phyloP scores from a whole-genome alignment of 768 basidiomycete genomes.

The Rhodotorula babjevae region DNA sequence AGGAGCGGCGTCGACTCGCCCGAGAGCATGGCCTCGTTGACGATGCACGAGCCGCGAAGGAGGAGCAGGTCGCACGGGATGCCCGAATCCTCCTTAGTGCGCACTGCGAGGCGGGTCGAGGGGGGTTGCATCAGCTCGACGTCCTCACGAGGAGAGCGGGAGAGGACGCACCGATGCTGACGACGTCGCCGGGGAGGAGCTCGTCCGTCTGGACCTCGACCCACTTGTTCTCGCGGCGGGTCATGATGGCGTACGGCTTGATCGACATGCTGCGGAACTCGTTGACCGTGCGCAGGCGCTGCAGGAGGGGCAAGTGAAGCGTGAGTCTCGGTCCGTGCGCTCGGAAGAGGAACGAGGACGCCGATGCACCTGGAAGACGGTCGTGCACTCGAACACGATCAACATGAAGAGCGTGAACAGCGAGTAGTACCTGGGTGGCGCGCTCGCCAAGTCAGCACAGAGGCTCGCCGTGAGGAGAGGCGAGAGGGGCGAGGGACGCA shows the following conservation, averaged over 20 bases:
- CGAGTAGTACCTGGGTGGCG: constrained; percentile 65
- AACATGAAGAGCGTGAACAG: constrained; percentile 98
- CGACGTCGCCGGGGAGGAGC: constrained; percentile 84
- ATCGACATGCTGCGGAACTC: constrained; percentile 98
- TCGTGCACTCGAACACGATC: constrained; percentile 95
- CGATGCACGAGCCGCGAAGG: constrained; percentile 86
- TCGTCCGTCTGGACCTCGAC: constrained; percentile 71
- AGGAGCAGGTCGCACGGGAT: constrained; percentile 91
- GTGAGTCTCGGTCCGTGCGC: too few species aligned
- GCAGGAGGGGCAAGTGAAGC: not conserved
- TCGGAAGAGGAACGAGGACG: not conserved
- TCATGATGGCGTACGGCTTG: constrained; percentile 78
- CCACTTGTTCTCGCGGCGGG: constrained; percentile 75
- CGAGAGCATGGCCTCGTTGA: constrained; percentile 98
- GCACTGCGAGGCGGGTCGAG: constrained; percentile 46
- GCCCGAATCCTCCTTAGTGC: constrained; percentile 66
- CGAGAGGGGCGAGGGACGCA: not conserved
- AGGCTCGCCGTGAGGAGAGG: too few species aligned
- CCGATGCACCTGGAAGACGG: constrained; percentile 83
- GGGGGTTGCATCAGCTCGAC: not conserved
- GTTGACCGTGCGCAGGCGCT: constrained; percentile 87
- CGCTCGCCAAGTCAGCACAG: too few species aligned
- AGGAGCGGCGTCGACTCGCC: constrained; percentile 95
- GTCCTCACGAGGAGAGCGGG: not conserved
- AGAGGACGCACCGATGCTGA: constrained; percentile 59